Conservation (phyloP, 768 basidiomycete genomes). For the Hypsizygus marmoreus region DNA sequence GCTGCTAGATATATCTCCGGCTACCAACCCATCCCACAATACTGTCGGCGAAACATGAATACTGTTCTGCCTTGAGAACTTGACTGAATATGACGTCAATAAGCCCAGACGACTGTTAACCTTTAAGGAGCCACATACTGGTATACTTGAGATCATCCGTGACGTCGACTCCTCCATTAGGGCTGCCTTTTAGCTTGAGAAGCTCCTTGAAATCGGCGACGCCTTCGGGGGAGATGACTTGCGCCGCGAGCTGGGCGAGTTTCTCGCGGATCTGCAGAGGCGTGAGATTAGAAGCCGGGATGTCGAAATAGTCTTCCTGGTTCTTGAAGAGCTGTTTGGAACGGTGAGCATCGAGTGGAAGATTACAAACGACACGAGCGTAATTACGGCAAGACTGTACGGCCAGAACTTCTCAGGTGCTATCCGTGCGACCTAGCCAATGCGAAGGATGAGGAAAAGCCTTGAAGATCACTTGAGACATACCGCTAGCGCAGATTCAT, state of each 20-base stretch:
- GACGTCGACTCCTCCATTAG: constrained; percentile 81
- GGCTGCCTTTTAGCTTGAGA: constrained; percentile 57
- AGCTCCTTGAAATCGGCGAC: constrained; percentile 60
- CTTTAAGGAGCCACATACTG: constrained; percentile 47
- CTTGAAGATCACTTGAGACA: constrained; percentile 16
- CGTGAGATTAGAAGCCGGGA: constrained; percentile 65
- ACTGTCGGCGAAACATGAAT: constrained; percentile 90
- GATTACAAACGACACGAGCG: neutral
- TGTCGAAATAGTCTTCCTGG: constrained; percentile 82
- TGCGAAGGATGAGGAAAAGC: constrained; percentile 1
- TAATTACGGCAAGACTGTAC: constrained; percentile 65
- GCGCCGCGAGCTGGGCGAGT: constrained; percentile 59
- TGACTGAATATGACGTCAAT: constrained; percentile 55
- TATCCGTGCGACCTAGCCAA: constrained; percentile 59
- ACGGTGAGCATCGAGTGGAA: neutral
- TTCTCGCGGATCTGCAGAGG: constrained; percentile 74
- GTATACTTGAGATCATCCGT: constrained; percentile 89
- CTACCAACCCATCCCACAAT: constrained; percentile 75
- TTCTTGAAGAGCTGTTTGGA: constrained; percentile 66
- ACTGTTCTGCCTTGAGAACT: constrained; percentile 87
- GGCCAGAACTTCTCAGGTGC: constrained; percentile 82
- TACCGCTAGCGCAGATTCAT: constrained; percentile 84
- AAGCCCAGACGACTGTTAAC: neutral
- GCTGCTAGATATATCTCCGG: constrained; percentile 72
- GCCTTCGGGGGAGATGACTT: constrained; percentile 51